Conservation (phyloP, 2,329 filamentous ascomycete species). For the Colletotrichum sp. region DNA sequence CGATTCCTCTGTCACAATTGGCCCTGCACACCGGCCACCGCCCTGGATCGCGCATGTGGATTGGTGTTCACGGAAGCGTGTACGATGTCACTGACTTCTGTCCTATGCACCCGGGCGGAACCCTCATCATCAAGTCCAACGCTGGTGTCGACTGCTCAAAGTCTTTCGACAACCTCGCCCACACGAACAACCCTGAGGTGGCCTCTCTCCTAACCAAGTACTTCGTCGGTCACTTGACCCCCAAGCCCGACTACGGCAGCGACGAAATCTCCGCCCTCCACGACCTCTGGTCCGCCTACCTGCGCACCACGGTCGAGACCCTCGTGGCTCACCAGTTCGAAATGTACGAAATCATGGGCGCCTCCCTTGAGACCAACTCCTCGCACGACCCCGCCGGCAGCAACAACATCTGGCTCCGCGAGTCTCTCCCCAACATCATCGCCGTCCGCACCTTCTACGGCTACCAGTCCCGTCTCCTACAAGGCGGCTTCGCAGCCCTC, state of each 20-base stretch:
- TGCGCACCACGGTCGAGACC: conserved; percentile 53
- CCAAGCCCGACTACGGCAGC: conserved; percentile 51
- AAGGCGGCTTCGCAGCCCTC: conserved; percentile 53
- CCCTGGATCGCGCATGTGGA: conserved; percentile 51
- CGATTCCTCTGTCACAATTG: conserved; percentile 53
- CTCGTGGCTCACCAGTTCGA: conserved; percentile 58
- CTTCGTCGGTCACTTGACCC: conserved; percentile 55
- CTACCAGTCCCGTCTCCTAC: conserved; percentile 56
- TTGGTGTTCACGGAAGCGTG: conserved; percentile 56
- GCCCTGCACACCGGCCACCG: conserved; percentile 56
- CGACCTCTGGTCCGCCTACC: conserved; percentile 55
- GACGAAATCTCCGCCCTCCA: conserved; percentile 50
- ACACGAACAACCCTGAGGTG: conserved; percentile 60
- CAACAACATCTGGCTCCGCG: conserved; percentile 49
- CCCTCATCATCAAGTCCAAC: conserved; percentile 58
- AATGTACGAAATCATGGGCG: conserved; percentile 54
- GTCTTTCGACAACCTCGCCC: conserved; percentile 58
- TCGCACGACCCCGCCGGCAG: conserved; percentile 6
- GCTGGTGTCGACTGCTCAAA: conserved; percentile 58
- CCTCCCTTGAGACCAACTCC: conserved; percentile 24
- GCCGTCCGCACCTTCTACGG: conserved; percentile 57
- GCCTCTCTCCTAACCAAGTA: conserved; percentile 58
- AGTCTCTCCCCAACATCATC: conserved; percentile 50
- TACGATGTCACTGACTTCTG: conserved; percentile 60
- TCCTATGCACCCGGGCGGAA: conserved; percentile 58